A percentile compares a stretch with the other conserved stretches of the same genome.
Evolutionary conservation across 371 early-diverging fungal genomes (phyloP).

Genomic region (Nosema granulosis): DNA sequence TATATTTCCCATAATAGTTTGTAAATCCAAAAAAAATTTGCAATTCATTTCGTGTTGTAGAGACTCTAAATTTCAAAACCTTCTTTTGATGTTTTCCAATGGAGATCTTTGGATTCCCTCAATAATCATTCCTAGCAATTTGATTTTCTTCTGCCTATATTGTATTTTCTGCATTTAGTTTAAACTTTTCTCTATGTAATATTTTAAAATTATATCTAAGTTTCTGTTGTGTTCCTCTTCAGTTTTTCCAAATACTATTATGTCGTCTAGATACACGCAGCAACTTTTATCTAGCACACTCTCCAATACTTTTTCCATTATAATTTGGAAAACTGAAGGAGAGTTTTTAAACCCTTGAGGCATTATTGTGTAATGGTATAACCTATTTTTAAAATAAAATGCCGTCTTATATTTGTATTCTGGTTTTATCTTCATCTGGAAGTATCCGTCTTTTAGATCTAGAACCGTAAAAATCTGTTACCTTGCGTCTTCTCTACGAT

Average conservation of each 20-base stretch:
- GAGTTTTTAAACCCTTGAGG: constrained; percentile 54
- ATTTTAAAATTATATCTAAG: constrained; percentile 19
- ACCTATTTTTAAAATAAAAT: constrained; percentile 13
- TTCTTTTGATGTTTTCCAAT: neutral
- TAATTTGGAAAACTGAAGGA: constrained; percentile 51
- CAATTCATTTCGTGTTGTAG: neutral
- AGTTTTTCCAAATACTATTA: constrained; percentile 32
- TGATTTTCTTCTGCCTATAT: constrained; percentile 20
- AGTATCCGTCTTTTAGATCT: constrained; percentile 54
- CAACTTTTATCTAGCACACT: neutral
- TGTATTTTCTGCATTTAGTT: constrained; percentile 24
- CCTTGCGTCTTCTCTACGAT: constrained; percentile 38
- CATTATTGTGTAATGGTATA: constrained; percentile 39
- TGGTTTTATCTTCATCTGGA: constrained; percentile 25
- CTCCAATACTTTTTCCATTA: constrained; percentile 42
- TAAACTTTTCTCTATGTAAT: constrained; percentile 10
- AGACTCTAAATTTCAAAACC: constrained; percentile 10
- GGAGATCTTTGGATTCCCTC: neutral
- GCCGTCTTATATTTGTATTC: constrained; percentile 48
- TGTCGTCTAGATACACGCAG: constrained; percentile 31
- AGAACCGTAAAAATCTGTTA: constrained; percentile 32
- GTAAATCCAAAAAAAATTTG: constrained; percentile 13
- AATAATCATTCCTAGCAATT: constrained; percentile 39
- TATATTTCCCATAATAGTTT: constrained; percentile 7
- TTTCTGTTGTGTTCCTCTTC: constrained; percentile 35